Percentiles rank a stretch among this genome's conserved stretches.
Conservation (phyloP, 1,284 basidiomycete genomes). For the Cutaneotrichosporon sp. region DNA sequence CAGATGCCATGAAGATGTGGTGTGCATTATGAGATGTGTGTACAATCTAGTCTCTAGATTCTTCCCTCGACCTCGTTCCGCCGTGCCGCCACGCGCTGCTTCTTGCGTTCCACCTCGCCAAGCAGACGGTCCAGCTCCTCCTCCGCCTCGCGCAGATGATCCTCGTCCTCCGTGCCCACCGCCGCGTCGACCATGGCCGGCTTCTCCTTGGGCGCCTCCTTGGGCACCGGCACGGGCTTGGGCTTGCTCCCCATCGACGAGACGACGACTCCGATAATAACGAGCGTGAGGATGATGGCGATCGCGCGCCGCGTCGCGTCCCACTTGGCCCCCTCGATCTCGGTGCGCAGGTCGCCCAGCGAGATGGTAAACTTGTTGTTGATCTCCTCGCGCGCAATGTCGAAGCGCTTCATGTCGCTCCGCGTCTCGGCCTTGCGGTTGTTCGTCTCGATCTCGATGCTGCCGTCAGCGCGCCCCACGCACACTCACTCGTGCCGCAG, state of each 20-base stretch:
- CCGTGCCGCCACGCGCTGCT: neutral
- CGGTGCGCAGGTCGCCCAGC: constrained; percentile 80
- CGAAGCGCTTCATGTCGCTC: constrained; percentile 80
- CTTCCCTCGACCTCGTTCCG: neutral
- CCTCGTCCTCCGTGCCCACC: constrained; percentile 3
- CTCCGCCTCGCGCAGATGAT: constrained; percentile 11
- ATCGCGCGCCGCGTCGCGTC: constrained; percentile 85
- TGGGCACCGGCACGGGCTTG: constrained; percentile 18
- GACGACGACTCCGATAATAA: constrained; percentile 21
- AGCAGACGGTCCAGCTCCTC: constrained; percentile 3
- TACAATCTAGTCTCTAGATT: neutral
- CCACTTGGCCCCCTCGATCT: constrained; percentile 88
- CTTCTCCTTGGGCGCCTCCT: neutral
- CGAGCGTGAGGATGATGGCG: constrained; percentile 43
- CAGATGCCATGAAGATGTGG: neutral
- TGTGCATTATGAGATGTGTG: neutral
- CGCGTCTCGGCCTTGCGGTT: constrained; percentile 91
- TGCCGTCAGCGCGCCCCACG: constrained; percentile 13
- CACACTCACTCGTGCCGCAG: constrained; percentile 60
- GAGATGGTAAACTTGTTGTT: constrained; percentile 82
- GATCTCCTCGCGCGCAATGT: constrained; percentile 87
- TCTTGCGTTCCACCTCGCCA: neutral
- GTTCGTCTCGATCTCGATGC: constrained; percentile 94
- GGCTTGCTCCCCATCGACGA: constrained; percentile 15
- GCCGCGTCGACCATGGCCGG: constrained; percentile 8